Percentiles rank a stretch among this genome's conserved stretches.
Evolutionary conservation across 2,329 filamentous ascomycete species (phyloP).

Genomic region (Tolypocladium amazonense): DNA sequence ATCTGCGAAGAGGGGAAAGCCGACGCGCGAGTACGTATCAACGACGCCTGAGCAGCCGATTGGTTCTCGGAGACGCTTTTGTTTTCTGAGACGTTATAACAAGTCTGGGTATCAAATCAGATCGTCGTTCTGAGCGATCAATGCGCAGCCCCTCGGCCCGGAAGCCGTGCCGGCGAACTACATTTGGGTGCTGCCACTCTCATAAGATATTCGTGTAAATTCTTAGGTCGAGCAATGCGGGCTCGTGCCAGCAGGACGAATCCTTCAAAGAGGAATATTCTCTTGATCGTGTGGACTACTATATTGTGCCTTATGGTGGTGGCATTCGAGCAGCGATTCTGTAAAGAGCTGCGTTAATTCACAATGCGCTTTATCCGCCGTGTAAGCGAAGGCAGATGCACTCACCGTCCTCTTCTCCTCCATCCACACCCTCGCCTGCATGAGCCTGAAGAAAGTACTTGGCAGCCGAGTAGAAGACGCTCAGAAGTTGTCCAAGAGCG

Average conservation of each 20-base stretch:
- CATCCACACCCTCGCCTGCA: not conserved
- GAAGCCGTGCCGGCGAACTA: too few relatives aligned
- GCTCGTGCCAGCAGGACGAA: not conserved
- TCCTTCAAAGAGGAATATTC: not conserved
- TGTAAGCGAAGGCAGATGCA: not conserved
- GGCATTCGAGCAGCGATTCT: not conserved
- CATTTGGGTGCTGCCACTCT: not conserved
- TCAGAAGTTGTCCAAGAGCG: constrained; percentile 10
- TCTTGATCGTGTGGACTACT: not conserved
- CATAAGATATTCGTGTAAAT: not conserved
- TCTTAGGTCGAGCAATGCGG: not conserved
- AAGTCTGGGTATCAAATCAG: not conserved
- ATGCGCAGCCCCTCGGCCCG: not conserved
- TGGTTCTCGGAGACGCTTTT: not conserved
- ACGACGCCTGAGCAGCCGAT: not conserved
- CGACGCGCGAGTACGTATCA: not conserved
- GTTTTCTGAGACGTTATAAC: not conserved
- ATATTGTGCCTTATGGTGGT: not conserved
- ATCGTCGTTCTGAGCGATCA: not conserved
- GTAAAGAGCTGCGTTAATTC: not conserved
- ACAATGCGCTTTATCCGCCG: not conserved
- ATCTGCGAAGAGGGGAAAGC: not conserved
- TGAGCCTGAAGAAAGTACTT: constrained; percentile 1
- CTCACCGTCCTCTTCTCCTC: constrained; percentile 3
- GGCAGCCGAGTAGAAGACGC: constrained; percentile 8